Base-by-base conservation (phyloP, 495 filamentous ascomycete genomes). In the Filosporella fistucella region DNA sequence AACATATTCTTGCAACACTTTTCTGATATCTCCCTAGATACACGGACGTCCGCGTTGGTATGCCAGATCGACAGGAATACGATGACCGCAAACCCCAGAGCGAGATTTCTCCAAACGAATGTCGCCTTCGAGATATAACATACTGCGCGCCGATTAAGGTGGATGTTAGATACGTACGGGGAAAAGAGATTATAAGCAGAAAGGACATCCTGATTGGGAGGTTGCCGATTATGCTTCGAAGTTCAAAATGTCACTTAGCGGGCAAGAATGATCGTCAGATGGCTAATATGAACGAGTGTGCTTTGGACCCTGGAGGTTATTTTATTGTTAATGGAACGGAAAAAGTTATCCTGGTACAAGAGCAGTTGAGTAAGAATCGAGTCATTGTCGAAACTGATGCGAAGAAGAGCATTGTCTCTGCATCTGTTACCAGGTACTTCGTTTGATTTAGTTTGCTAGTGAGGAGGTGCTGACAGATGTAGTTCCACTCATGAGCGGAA, bases 341-440 rank as follows among this genome's bases (percentile, higher is more conserved):
- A 58, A 97, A 97, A 70, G 93, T 97, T 40, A 97, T 99, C 60
- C 76, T 99, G 12, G 91, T 97, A 26, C 93, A 97, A 63, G 93
- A 99, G 56, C 93, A 97, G 65, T 69, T 97, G 61, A 97, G 91
- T 74, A 97, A 97, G 72, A 99, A 99, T 67, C 77, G 93, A 69
- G 88, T 97, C 49, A 95, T 99, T 60, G 90, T 99, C 8, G 94
- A 99, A 64, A 80, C 84, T 32, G 89, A 93, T 58, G 76, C 81
- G 3, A 91, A 91, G 62, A 95, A 95, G 52, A 85, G 83, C 21
- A 84, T 94, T 47, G 86, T 95, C n/a, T 85, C 89, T 54, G 94
- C 94, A 16, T 95, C 90, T 6, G 94, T 97, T n/a, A 98, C 88
- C 17, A 81, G 78, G 78, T 80, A 53, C 47, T 46, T 56, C 18